Percentiles rank a stretch among this genome's conserved stretches.
These are phyloP conservation scores for Populus tomentosa DNA, from an alignment of 441 rosid species.

Conservation along the genomic window DNA sequence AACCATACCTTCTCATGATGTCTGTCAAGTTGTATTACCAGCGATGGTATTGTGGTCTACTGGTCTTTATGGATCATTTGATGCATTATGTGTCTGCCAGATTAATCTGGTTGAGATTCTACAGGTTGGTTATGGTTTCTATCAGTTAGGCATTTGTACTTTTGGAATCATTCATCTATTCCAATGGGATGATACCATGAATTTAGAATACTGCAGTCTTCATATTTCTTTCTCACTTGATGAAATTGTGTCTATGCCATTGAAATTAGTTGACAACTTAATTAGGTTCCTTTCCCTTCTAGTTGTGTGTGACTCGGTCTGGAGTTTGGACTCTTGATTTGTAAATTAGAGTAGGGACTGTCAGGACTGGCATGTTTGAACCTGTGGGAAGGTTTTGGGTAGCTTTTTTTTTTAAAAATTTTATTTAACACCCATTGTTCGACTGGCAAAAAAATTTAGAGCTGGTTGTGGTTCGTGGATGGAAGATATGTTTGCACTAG, in stretches of 20 bases:
- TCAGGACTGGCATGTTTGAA: not conserved
- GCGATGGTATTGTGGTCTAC: slow-evolving; percentile 22
- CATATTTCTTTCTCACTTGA: slow-evolving; percentile 22
- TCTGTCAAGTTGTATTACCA: slow-evolving; percentile 56
- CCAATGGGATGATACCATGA: slow-evolving; percentile 34
- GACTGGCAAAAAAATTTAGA: not conserved
- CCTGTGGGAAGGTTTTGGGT: not conserved
- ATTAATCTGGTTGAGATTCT: slow-evolving; percentile 34
- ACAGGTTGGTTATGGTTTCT: slow-evolving; percentile 48
- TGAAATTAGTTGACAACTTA: not conserved
- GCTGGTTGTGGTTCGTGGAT: not conserved
- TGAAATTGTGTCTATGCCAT: slow-evolving; percentile 15
- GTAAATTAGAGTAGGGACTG: not conserved
- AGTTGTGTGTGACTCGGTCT: slow-evolving; percentile 4
- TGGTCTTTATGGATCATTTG: slow-evolving; percentile 49
- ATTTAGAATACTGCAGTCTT: slow-evolving; percentile 30
- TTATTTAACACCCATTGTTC: not conserved
- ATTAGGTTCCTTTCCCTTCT: not conserved
- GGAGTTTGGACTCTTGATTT: not conserved
- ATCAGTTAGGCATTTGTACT: slow-evolving; percentile 43
- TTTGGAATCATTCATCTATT: slow-evolving; percentile 33
- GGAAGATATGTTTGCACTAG: not conserved
- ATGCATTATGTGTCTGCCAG: slow-evolving; percentile 19
- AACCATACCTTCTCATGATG: slow-evolving; percentile 55
- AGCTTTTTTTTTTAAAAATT: no score